Conservation (phyloP, 495 filamentous ascomycete genomes). For the Bathelium albidoporum region DNA sequence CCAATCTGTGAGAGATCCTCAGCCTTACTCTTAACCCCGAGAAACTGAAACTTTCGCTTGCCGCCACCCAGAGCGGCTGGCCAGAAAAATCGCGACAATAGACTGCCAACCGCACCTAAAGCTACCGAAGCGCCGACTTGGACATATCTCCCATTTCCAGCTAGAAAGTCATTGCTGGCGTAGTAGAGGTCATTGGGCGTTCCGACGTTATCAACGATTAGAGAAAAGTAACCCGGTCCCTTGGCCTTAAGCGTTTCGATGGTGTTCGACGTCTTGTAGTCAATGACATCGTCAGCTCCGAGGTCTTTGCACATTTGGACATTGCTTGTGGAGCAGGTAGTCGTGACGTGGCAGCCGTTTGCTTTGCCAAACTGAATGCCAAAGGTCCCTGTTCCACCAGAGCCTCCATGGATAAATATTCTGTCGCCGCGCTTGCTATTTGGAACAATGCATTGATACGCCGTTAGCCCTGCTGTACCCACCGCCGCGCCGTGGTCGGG, state of each 20-base stretch:
- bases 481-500: constrained; percentile 22
- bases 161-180: constrained; percentile 44
- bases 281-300: constrained; percentile 59
- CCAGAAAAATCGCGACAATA: constrained; percentile 29
- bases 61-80: constrained; percentile 58
- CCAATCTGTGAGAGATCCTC: constrained; percentile 47
- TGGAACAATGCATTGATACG: constrained; percentile 22
- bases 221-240: constrained; percentile 41
- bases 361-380: constrained; percentile 29
- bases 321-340: constrained; percentile 25
- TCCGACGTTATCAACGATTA: constrained; percentile 55
- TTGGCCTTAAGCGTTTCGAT: constrained; percentile 37
- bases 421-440: constrained; percentile 23
- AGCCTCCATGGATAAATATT: constrained; percentile 32
- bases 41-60: constrained; percentile 42
- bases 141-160: constrained; percentile 43
- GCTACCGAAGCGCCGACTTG: constrained; percentile 34
- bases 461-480: constrained; percentile 23
- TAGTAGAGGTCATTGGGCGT: constrained; percentile 42
- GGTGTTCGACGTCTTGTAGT: constrained; percentile 52
- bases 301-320: constrained; percentile 38
- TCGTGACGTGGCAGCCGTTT: constrained; percentile 25
- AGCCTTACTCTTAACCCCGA: constrained; percentile 31
- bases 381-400: constrained; percentile 25
- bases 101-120: constrained; percentile 13